Evolutionary conservation across 257 asterid species (phyloP), one percentile per base, ranked within the genome.

Genomic region (Penstemon newberryi): DNA sequence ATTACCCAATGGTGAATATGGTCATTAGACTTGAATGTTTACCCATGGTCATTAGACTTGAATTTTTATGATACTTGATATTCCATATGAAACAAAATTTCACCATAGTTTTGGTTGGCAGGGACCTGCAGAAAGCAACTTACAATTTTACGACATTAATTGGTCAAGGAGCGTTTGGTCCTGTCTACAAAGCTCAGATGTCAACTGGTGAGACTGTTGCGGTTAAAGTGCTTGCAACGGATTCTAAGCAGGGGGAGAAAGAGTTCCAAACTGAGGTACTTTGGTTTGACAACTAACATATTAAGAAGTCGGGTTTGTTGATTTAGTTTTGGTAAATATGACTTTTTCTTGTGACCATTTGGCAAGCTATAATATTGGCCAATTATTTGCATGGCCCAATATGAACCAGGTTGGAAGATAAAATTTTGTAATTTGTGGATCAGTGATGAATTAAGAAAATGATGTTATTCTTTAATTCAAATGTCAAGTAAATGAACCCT

Each of bases 111-210:
- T 25, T 72, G 67, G 58, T 74, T 76, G 68, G 51, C 89, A 90
- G 98, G 96, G 98, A 93, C 77, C 80, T 93, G 67, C 98, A 93
- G 76, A 93, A 79, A 78, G 98, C 96, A 41, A 93, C 98, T 57
- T 75, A 45, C 70, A 93, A 93, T 74, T 93, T 93, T 67, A 85
- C 96, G 58, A 85, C 97, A 53, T 73, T 93, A 60, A 85, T 93
- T 71, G 97, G 98, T 56, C 91, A 88, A 86, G 98, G 97, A 70
- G 97, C 98, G 6, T 93, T 73, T 78, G 98, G 97, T 70, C 86
- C 94, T 38, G 98, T 93, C 56, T 93, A 90, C 70, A 90, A 84
- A 83, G 98, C 97, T 65, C 93, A 93, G 74, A 84, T 91, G 94
- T 60, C 76, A 13, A 66, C 90, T 66, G 97, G 93, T 52, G 95